phyloP scores from a whole-genome alignment of 352 stramenopile genomes.

The Pythium phragmitis region DNA sequence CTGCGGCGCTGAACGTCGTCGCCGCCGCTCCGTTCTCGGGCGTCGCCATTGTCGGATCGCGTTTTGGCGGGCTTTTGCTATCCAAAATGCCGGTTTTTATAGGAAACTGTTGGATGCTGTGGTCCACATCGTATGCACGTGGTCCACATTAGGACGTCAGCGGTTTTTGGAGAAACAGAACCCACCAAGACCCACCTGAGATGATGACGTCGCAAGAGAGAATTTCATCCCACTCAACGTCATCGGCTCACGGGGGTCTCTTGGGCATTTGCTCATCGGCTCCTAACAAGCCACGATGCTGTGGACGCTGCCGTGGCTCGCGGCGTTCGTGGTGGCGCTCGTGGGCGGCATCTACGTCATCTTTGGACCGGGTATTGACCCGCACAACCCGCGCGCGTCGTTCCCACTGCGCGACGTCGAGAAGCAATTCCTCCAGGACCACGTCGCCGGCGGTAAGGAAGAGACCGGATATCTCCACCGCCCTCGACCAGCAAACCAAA shows the following conservation, averaged over 20 bases:
- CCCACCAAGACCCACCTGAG: too few species aligned
- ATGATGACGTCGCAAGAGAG: too few species aligned
- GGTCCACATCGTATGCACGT: not conserved
- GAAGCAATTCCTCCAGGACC: slow-evolving; percentile 47
- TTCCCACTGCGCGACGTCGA: slow-evolving; percentile 45
- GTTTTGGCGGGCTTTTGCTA: slow-evolving; percentile 1
- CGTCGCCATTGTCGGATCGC: slow-evolving; percentile 3
- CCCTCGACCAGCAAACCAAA: slow-evolving; percentile 34
- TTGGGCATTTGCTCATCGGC: too few species aligned
- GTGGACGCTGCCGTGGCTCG: slow-evolving; percentile 28
- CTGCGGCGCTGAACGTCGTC: slow-evolving; percentile 71
- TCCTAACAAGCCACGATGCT: slow-evolving; percentile 6
- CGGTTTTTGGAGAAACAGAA: slow-evolving; percentile 10
- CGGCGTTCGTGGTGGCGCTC: slow-evolving; percentile 22
- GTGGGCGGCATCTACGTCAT: slow-evolving; percentile 32
- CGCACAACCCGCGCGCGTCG: slow-evolving; percentile 38
- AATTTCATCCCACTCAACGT: not conserved
- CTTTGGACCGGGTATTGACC: slow-evolving; percentile 62
- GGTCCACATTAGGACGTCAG: too few species aligned
- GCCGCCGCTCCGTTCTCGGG: not conserved
- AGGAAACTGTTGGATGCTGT: not conserved
- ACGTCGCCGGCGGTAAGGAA: slow-evolving; percentile 48
- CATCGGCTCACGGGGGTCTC: too few species aligned
- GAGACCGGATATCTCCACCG: slow-evolving; percentile 50
- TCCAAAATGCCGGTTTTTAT: not conserved